A percentile compares a stretch with the other conserved stretches of the same genome.
These are phyloP conservation scores for Globisporangium megalacanthum DNA, from an alignment of 352 stramenopile species.

Conservation along the genomic window DNA sequence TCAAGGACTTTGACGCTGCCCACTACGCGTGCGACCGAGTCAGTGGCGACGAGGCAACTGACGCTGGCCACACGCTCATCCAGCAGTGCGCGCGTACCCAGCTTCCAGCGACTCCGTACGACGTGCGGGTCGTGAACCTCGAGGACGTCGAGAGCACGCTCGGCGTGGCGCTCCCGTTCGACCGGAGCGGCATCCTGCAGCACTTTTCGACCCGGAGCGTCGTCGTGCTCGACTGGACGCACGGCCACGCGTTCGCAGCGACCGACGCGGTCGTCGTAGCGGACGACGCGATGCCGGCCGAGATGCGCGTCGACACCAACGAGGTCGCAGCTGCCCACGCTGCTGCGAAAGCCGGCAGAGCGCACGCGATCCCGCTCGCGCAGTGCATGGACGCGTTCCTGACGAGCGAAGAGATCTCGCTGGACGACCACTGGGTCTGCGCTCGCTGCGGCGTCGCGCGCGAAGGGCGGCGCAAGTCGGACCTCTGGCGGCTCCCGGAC, in stretches of 20 bases:
- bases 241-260: slow-evolving; percentile 9
- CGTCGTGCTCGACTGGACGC: slow-evolving; percentile 68
- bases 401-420: slow-evolving; percentile 58
- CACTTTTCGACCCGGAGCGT: slow-evolving; percentile 73
- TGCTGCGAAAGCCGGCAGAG: neutral
- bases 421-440: slow-evolving; percentile 74
- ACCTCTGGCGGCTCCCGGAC: slow-evolving; percentile 71
- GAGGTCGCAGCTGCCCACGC: neutral
- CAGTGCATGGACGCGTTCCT: slow-evolving; percentile 74
- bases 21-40: slow-evolving; percentile 2
- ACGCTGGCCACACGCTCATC: slow-evolving; percentile 5
- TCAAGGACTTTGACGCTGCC: slow-evolving; percentile 14
- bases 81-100: slow-evolving; percentile 2
- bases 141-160: slow-evolving; percentile 40
- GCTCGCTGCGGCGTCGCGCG: slow-evolving; percentile 61
- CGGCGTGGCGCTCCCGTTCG: slow-evolving; percentile 33
- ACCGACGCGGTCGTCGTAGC: slow-evolving; percentile 23
- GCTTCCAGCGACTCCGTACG: slow-evolving; percentile 35
- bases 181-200: slow-evolving; percentile 52
- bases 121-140: slow-evolving; percentile 49
- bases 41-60: neutral
- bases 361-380: slow-evolving; percentile 37
- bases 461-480: slow-evolving; percentile 46
- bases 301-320: slow-evolving; percentile 13
- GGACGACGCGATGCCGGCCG: slow-evolving; percentile 31